Evolutionary conservation across 1,139 yeast genomes (phyloP).

Genomic region (Saccharomyces hybrid): DNA sequence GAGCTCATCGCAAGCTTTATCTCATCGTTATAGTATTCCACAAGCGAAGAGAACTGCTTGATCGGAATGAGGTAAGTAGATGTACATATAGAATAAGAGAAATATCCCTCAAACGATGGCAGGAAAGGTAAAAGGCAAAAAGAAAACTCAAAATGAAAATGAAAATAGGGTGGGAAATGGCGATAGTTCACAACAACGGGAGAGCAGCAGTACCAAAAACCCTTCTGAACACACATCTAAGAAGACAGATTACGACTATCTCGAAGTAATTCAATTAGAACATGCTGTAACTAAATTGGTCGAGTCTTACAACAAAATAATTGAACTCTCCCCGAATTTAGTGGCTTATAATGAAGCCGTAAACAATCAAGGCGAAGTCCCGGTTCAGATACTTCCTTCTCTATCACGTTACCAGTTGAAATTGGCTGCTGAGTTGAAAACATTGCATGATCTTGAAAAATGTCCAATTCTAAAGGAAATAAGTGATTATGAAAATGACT

Average conservation of each 20-base stretch:
- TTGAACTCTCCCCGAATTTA: slow-evolving; percentile 48
- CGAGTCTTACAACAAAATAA: slow-evolving; percentile 44
- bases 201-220: neutral
- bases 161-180: neutral
- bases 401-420: slow-evolving; percentile 9
- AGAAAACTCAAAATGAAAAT: neutral
- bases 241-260: slow-evolving; percentile 18
- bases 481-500: slow-evolving; percentile 29
- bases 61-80: neutral
- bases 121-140: neutral
- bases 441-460: slow-evolving; percentile 43
- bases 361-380: slow-evolving; percentile 31
- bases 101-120: too few relatives aligned
- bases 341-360: slow-evolving; percentile 39
- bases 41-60: neutral
- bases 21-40: neutral
- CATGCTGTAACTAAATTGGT: slow-evolving; percentile 46
- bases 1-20: neutral
- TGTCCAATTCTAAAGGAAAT: slow-evolving; percentile 45
- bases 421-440: slow-evolving; percentile 37
- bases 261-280: slow-evolving; percentile 40
- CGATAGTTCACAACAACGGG: neutral
- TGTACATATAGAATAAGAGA: neutral
- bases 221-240: neutral
- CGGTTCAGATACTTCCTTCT: slow-evolving; percentile 2